Evolutionary conservation across 2,329 filamentous ascomycete species (phyloP).

Genomic region (Diaporthe sp.): DNA sequence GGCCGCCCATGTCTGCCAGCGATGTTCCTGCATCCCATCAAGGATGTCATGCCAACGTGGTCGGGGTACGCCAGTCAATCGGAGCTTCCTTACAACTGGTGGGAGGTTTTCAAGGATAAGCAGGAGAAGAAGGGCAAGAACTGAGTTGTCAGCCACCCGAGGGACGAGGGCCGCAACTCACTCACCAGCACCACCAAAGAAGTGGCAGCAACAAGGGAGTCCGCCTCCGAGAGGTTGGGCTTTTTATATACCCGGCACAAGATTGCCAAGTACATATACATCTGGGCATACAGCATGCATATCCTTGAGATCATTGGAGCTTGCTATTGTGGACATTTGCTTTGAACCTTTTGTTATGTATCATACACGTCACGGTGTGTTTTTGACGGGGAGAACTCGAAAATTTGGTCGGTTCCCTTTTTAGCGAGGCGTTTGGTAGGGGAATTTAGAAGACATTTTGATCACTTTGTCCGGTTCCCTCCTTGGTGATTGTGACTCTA

Average conservation of each 20-base stretch:
- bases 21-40: conserved; percentile 69
- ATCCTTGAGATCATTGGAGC: neutral
- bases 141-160: neutral
- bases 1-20: conserved; percentile 69
- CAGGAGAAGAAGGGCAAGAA: conserved; percentile 23
- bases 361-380: neutral
- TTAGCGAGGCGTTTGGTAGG: conserved; percentile 23
- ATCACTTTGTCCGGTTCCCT: neutral
- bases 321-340: neutral
- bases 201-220: neutral
- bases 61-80: conserved; percentile 55
- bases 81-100: conserved; percentile 48
- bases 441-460: neutral
- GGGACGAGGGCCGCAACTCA: neutral
- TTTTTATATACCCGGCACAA: conserved; percentile 18
- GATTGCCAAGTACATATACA: conserved; percentile 16
- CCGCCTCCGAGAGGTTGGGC: conserved; percentile 8
- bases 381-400: conserved; percentile 11
- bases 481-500: neutral
- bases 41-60: conserved; percentile 64
- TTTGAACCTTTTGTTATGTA: conserved; percentile 23
- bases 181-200: neutral
- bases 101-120: conserved; percentile 34
- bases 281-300: conserved; percentile 14
- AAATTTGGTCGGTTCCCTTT: conserved; percentile 12